These are phyloP conservation scores for Boletus reticuloceps DNA, from an alignment of 768 basidiomycete species.

Conservation along the genomic window DNA sequence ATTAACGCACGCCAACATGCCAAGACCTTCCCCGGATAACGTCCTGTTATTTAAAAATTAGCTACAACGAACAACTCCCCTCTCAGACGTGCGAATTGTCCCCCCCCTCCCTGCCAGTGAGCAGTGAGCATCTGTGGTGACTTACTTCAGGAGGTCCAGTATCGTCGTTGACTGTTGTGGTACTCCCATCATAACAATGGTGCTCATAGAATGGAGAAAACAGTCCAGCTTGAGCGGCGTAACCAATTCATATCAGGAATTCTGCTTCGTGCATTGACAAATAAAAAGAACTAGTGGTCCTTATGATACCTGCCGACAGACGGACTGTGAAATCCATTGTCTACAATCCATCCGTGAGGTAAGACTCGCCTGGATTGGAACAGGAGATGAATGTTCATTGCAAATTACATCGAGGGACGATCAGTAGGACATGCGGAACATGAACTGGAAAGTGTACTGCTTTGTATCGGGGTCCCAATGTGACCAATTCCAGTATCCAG, in stretches of 20 bases:
- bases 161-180: neutral
- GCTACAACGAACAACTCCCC: too few species aligned
- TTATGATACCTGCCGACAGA: neutral
- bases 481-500: slow-evolving; percentile 94
- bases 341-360: neutral
- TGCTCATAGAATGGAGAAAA: neutral
- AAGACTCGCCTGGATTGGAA: neutral
- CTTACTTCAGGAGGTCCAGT: slow-evolving; percentile 1
- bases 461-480: slow-evolving; percentile 99
- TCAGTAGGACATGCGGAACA: slow-evolving; percentile 66
- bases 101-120: too few species aligned
- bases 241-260: slow-evolving; percentile 5
- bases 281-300: neutral
- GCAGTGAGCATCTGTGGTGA: too few species aligned
- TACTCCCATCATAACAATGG: neutral
- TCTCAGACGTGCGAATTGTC: too few species aligned
- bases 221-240: slow-evolving; percentile 1
- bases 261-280: neutral
- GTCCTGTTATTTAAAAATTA: too few species aligned
- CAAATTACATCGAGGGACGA: slow-evolving; percentile 10
- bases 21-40: neutral
- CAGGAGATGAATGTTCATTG: slow-evolving; percentile 1
- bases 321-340: neutral
- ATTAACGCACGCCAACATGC: neutral
- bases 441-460: slow-evolving; percentile 97